Conservation (phyloP, 129 eudicot species). For the Tagetes patula region DNA sequence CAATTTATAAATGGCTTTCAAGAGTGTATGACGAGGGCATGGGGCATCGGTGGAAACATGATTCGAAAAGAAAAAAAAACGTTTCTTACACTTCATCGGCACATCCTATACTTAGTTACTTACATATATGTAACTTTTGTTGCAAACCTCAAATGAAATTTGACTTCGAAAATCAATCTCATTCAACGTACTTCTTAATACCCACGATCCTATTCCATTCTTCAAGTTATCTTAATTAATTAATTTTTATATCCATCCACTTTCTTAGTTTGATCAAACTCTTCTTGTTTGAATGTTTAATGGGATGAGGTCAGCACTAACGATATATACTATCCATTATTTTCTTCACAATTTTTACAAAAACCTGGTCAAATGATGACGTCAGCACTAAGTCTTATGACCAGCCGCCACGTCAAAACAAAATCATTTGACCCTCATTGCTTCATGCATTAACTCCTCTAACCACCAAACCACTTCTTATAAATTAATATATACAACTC, state of each 20-base stretch:
- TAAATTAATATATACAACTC: background rate
- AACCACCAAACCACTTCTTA: background rate
- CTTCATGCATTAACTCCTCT: slow-evolving; percentile 19
- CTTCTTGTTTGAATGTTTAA: background rate
- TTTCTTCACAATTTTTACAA: too few species aligned
- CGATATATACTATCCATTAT: too few species aligned
- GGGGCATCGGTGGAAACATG: too few species aligned
- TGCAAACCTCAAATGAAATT: background rate
- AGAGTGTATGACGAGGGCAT: too few species aligned
- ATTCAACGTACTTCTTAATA: background rate
- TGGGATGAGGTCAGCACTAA: background rate
- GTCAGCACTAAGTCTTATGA: slow-evolving; percentile 22
- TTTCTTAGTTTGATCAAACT: background rate
- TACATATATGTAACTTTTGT: background rate
- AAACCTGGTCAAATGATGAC: background rate
- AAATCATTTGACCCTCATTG: slow-evolving; percentile 11
- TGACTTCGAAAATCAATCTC: background rate
- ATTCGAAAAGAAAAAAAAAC: too few species aligned
- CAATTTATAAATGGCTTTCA: too few species aligned
- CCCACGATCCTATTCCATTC: background rate
- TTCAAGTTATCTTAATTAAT: too few species aligned
- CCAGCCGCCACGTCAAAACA: slow-evolving; percentile 41
- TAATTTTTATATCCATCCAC: too few species aligned
- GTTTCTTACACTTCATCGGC: background rate
- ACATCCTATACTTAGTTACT: background rate